These are phyloP conservation scores for Abelmoschus esculentus DNA, from an alignment of 345 rosid genomes.

Conservation along the genomic window DNA sequence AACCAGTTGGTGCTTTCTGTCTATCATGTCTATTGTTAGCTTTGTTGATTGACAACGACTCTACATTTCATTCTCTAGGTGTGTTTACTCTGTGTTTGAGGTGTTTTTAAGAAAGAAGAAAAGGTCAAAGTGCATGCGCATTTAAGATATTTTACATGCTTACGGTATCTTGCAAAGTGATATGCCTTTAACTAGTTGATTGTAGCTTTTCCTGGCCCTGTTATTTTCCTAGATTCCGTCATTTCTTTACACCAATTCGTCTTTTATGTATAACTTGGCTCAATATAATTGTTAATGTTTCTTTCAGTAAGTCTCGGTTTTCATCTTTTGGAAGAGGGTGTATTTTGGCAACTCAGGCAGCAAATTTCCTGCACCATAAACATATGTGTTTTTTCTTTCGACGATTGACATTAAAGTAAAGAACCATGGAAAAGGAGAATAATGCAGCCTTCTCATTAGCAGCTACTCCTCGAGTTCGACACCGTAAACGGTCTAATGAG, in stretches of 20 bases:
- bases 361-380: neutral
- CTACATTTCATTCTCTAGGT: neutral
- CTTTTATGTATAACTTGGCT: neutral
- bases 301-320: neutral
- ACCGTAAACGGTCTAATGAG: constrained; percentile 68
- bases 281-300: neutral
- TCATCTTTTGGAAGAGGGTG: neutral
- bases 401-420: constrained; percentile 4
- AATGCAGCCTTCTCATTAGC: constrained; percentile 34
- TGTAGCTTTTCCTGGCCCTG: neutral
- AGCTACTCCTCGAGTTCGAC: constrained; percentile 42
- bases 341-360: constrained; percentile 7
- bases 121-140: neutral
- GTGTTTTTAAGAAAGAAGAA: neutral
- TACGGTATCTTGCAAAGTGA: neutral
- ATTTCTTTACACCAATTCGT: neutral
- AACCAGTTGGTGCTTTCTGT: neutral
- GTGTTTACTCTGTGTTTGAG: no score
- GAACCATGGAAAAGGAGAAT: constrained; percentile 61
- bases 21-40: neutral
- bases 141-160: neutral
- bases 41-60: neutral
- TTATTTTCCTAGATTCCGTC: neutral
- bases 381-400: constrained; percentile 3
- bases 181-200: neutral